A percentile compares a stretch with the other conserved stretches of the same genome.
These are phyloP conservation scores for Serendipita sp. DNA, from an alignment of 768 basidiomycete genomes.

Conservation along the genomic window DNA sequence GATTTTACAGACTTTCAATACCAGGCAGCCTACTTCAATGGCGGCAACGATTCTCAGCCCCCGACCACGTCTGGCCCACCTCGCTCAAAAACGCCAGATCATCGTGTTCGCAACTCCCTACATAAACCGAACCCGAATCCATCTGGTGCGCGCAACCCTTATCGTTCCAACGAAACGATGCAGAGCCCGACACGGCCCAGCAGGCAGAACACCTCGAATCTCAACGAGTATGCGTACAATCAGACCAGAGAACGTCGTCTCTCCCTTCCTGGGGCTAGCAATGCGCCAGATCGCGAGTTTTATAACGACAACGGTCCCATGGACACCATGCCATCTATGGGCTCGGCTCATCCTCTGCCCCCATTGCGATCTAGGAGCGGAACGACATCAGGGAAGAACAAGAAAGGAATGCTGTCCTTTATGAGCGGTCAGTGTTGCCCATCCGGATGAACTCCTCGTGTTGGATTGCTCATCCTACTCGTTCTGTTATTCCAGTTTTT, in stretches of 20 bases:
- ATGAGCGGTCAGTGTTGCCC: constrained; percentile 9
- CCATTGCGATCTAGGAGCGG: constrained; percentile 9
- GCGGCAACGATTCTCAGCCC: background rate
- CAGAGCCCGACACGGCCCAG: constrained; percentile 43
- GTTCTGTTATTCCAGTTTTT: constrained; percentile 25
- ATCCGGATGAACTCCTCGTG: background rate
- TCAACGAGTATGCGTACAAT: constrained; percentile 35
- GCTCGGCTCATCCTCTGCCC: constrained; percentile 7
- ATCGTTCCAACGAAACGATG: background rate
- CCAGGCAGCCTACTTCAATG: background rate
- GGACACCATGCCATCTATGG: background rate
- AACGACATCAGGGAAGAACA: constrained; percentile 9
- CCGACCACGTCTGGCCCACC: background rate
- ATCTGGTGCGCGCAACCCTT: background rate
- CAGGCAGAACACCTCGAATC: constrained; percentile 66
- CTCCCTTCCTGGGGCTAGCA: background rate
- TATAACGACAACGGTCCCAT: background rate
- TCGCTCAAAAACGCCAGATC: background rate
- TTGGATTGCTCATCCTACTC: background rate
- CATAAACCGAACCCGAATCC: background rate
- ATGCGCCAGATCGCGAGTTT: background rate
- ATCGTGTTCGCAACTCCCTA: background rate
- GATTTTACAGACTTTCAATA: background rate
- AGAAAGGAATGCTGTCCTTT: constrained; percentile 11
- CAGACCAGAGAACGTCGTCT: constrained; percentile 1